A percentile compares a stretch with the other conserved stretches of the same genome.
Evolutionary conservation across 305 asterid genomes (phyloP).

Genomic region (Fraxinus greggii): DNA sequence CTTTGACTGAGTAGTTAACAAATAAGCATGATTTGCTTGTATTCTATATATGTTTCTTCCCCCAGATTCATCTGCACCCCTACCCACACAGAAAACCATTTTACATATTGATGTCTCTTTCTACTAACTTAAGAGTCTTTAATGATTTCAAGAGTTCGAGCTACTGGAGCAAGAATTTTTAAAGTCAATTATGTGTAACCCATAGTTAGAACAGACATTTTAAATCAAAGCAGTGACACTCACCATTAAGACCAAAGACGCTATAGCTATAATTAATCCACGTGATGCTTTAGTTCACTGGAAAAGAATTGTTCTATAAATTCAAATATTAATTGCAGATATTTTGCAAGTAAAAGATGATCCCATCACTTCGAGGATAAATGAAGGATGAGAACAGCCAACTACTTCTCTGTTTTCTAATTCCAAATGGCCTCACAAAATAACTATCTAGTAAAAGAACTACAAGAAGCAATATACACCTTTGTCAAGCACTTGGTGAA

Average conservation of each 20-base stretch:
- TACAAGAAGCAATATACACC: constrained; percentile 41
- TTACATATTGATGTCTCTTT: background rate
- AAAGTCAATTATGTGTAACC: background rate
- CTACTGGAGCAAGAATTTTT: background rate
- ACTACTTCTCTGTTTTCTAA: background rate
- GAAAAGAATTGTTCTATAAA: background rate
- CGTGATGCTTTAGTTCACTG: background rate
- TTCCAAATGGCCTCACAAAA: constrained; percentile 12
- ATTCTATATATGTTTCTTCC: background rate
- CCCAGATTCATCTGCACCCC: background rate
- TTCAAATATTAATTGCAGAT: background rate
- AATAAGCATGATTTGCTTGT: background rate
- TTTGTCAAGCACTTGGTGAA: constrained; percentile 74
- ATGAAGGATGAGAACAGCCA: background rate
- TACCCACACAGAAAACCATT: background rate
- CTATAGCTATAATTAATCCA: background rate
- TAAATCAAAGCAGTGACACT: background rate
- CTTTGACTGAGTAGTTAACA: background rate
- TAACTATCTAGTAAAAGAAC: constrained; percentile 20
- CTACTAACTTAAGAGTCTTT: background rate
- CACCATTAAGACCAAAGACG: background rate
- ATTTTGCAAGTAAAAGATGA: constrained; percentile 3
- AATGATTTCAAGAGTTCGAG: background rate
- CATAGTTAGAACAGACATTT: background rate
- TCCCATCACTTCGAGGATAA: constrained; percentile 16